These are phyloP conservation scores for Cyberlindnera samutprakarnensis DNA, from an alignment of 805 yeast genomes.

Conservation along the genomic window DNA sequence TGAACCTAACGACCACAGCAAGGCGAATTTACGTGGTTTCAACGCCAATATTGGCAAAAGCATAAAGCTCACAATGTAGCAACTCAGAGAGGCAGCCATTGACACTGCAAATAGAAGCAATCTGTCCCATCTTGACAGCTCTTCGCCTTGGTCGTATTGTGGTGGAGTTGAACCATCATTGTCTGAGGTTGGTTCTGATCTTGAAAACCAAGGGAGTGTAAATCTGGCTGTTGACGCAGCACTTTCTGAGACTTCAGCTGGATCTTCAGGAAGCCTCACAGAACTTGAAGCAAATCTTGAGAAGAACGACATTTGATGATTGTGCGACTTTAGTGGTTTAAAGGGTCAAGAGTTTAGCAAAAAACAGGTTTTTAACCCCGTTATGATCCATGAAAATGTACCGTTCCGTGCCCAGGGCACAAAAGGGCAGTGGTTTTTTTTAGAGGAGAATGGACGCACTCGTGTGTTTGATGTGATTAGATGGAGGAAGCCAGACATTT, in stretches of 20 bases:
- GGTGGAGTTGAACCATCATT: background rate
- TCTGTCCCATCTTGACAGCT: slow-evolving; percentile 14
- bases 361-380: no score
- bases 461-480: no score
- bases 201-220: no score
- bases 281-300: slow-evolving; percentile 6
- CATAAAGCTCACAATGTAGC: slow-evolving; percentile 14
- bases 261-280: slow-evolving; percentile 12
- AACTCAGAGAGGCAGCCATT: slow-evolving; percentile 15
- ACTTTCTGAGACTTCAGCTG: no score
- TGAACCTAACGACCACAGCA: slow-evolving; percentile 13
- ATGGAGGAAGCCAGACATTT: no score
- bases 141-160: background rate
- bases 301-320: slow-evolving; percentile 6
- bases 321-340: slow-evolving; percentile 4
- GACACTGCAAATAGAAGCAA: slow-evolving; percentile 13
- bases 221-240: no score
- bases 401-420: no score
- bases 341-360: no score
- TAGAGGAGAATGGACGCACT: no score
- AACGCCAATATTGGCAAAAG: slow-evolving; percentile 12
- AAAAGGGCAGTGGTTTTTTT: no score
- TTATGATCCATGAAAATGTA: no score
- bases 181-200: no score
- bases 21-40: slow-evolving; percentile 15